A percentile compares a stretch with the other conserved stretches of the same genome.
Evolutionary conservation across 805 yeast species (phyloP).

Genomic region (Kluyveromyces dobzhanskii): DNA sequence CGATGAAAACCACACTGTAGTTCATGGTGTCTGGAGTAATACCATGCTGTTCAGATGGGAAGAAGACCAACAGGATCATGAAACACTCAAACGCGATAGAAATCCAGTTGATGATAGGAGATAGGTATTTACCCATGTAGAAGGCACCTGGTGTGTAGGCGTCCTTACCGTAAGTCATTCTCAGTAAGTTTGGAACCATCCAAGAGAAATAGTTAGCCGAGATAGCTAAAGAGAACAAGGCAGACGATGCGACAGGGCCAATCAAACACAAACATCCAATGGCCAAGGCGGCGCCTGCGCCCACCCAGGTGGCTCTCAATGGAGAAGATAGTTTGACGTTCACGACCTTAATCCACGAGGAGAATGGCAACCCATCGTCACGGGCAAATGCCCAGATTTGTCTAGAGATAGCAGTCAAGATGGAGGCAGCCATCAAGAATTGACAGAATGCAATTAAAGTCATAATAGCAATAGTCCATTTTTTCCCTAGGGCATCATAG

Average conservation of each 20-base stretch:
- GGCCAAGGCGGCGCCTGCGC: slow-evolving; percentile 27
- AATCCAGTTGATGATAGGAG: slow-evolving; percentile 37
- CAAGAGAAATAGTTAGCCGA: slow-evolving; percentile 34
- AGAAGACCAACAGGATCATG: slow-evolving; percentile 46
- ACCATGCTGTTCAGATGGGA: slow-evolving; percentile 38
- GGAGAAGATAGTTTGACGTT: slow-evolving; percentile 49
- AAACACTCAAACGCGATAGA: slow-evolving; percentile 42
- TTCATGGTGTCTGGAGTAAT: slow-evolving; percentile 44
- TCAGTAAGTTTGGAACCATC: slow-evolving; percentile 28
- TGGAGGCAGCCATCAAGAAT: slow-evolving; percentile 56
- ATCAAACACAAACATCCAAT: slow-evolving; percentile 32
- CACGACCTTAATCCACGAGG: slow-evolving; percentile 44
- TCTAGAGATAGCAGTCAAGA: slow-evolving; percentile 52
- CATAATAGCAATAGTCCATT: slow-evolving; percentile 60
- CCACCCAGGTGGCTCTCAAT: slow-evolving; percentile 44
- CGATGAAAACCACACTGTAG: slow-evolving; percentile 53
- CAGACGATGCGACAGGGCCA: slow-evolving; percentile 34
- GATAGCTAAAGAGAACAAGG: slow-evolving; percentile 32
- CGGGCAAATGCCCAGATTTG: slow-evolving; percentile 69
- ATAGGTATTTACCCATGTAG: slow-evolving; percentile 41
- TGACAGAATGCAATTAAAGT: slow-evolving; percentile 49
- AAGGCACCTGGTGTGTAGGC: slow-evolving; percentile 56
- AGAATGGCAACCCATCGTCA: slow-evolving; percentile 62
- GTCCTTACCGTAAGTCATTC: slow-evolving; percentile 35
- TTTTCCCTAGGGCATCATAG: slow-evolving; percentile 49